phyloP scores from a whole-genome alignment of 2,329 filamentous ascomycete genomes.

The Madurella mycetomatis region DNA sequence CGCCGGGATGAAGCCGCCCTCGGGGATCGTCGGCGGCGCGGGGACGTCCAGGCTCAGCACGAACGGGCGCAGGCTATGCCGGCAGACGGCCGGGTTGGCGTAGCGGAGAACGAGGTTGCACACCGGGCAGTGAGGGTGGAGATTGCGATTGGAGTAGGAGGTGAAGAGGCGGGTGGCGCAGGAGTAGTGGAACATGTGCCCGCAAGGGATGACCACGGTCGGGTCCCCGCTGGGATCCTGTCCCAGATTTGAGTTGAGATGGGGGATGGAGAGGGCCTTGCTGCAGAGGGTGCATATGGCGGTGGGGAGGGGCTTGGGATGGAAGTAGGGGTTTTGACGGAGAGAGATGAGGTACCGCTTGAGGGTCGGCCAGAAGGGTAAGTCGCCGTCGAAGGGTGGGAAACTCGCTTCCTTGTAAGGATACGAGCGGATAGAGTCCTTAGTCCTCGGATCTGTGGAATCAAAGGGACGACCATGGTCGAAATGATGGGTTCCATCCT shows the following conservation, averaged over 20 bases:
- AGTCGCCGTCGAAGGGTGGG: too few relatives aligned
- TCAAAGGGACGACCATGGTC: too few relatives aligned
- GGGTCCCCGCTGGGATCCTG: not conserved
- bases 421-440: too few relatives aligned
- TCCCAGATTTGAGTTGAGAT: not conserved
- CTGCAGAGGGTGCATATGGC: too few relatives aligned
- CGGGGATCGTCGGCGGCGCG: not conserved
- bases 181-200: not conserved
- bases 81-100: not conserved
- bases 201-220: slow-evolving; percentile 59
- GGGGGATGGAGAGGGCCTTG: not conserved
- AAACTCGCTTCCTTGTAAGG: too few relatives aligned
- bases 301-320: too few relatives aligned
- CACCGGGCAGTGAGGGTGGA: not conserved
- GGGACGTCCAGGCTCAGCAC: not conserved
- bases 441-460: too few relatives aligned
- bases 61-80: not conserved
- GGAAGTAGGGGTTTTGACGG: too few relatives aligned
- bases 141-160: not conserved
- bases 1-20: not conserved
- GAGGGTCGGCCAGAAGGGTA: too few relatives aligned
- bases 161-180: not conserved
- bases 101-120: not conserved
- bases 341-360: too few relatives aligned
- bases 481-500: too few relatives aligned